A percentile compares a stretch with the other conserved stretches of the same genome.
These are phyloP conservation scores for Choanephora cucurbitarum DNA, from an alignment of 371 early-diverging fungal genomes.

Conservation along the genomic window DNA sequence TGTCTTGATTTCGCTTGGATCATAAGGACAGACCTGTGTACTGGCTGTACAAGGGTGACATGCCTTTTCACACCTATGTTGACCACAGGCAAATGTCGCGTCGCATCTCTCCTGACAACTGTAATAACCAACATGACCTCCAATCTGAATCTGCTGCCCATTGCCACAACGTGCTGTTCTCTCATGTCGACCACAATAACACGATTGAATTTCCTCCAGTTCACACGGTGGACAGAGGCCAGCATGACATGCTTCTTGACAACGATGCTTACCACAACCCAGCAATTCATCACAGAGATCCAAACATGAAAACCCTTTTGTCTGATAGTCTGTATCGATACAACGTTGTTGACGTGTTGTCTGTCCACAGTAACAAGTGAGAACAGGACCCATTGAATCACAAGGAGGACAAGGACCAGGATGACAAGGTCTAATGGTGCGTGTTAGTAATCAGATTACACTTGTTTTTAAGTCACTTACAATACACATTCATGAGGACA, in stretches of 20 bases:
- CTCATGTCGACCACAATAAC: constrained; percentile 72
- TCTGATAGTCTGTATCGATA: constrained; percentile 64
- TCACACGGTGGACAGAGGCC: constrained; percentile 72
- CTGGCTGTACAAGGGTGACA: constrained; percentile 71
- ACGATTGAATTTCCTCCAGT: constrained; percentile 55
- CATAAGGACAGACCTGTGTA: constrained; percentile 67
- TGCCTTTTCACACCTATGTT: constrained; percentile 70
- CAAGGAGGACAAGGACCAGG: constrained; percentile 96
- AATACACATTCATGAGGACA: constrained; percentile 71
- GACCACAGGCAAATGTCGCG: constrained; percentile 66
- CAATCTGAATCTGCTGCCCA: constrained; percentile 39
- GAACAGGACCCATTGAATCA: constrained; percentile 72
- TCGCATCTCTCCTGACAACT: constrained; percentile 65
- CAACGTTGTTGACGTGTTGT: constrained; percentile 65
- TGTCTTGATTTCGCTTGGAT: constrained; percentile 59
- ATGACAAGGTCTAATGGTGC: constrained; percentile 86
- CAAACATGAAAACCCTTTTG: constrained; percentile 65
- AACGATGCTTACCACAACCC: constrained; percentile 74
- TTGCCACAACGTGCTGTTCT: constrained; percentile 64
- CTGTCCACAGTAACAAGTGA: constrained; percentile 84
- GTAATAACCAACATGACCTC: constrained; percentile 57
- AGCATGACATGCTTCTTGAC: constrained; percentile 66
- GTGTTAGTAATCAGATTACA: no score
- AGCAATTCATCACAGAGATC: constrained; percentile 68
- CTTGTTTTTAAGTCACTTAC: constrained; percentile 52